Conservation (phyloP, 2,329 filamentous ascomycete species). For the Pseudopyrenochaeta lycopersici region DNA sequence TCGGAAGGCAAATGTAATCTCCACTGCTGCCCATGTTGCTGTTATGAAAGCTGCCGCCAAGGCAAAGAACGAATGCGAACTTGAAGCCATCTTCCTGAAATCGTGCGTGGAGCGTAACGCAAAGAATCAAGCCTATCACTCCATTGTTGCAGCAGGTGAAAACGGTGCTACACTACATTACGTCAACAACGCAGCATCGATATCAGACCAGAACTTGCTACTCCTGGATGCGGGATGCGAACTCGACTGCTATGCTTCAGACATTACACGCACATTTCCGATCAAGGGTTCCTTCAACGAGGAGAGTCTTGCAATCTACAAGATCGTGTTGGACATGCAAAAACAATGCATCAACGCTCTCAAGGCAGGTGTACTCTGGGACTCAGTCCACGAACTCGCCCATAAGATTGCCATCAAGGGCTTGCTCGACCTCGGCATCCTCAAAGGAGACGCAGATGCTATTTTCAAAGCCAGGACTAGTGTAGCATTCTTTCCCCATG, state of each 20-base stretch:
- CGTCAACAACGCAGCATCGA: constrained; percentile 60
- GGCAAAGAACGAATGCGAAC: constrained; percentile 80
- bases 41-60: constrained; percentile 70
- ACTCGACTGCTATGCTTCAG: constrained; percentile 60
- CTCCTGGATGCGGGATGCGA: constrained; percentile 82
- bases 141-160: constrained; percentile 82
- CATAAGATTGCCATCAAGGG: constrained; percentile 85
- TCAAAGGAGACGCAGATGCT: constrained; percentile 65
- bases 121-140: constrained; percentile 85
- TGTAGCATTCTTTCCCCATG: constrained; percentile 62
- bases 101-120: constrained; percentile 78
- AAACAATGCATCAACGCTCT: constrained; percentile 76
- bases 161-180: constrained; percentile 90
- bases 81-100: constrained; percentile 82
- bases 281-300: constrained; percentile 66
- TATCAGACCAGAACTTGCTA: constrained; percentile 74
- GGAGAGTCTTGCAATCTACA: constrained; percentile 68
- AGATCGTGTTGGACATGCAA: constrained; percentile 89
- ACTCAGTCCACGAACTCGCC: constrained; percentile 80
- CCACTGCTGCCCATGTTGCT: constrained; percentile 76
- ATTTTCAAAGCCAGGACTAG: constrained; percentile 57
- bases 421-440: constrained; percentile 76
- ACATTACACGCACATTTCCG: constrained; percentile 87
- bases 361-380: constrained; percentile 79
- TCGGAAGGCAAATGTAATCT: constrained; percentile 81